phyloP scores from a whole-genome alignment of 2,329 filamentous ascomycete species.

The Oidium heveae region DNA sequence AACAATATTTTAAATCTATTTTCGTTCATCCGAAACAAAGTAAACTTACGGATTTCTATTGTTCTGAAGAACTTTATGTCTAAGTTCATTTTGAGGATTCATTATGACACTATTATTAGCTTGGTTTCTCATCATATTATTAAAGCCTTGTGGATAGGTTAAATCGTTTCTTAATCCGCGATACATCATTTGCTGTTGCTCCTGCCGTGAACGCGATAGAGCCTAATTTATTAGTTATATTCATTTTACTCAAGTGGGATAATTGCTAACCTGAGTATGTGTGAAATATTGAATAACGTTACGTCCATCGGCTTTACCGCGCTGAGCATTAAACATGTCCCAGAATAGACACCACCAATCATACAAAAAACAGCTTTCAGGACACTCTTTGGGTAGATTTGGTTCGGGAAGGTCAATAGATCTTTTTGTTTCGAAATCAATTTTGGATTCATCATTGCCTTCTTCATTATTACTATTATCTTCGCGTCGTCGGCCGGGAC shows the following conservation, averaged over 20 bases:
- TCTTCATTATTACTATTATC: slow-evolving; percentile 43
- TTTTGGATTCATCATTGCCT: slow-evolving; percentile 52
- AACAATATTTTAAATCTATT: not conserved
- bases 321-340: slow-evolving; percentile 78
- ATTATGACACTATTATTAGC: slow-evolving; percentile 32
- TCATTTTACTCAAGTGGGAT: not conserved
- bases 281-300: slow-evolving; percentile 51
- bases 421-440: slow-evolving; percentile 46
- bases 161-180: slow-evolving; percentile 43
- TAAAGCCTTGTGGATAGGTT: slow-evolving; percentile 26
- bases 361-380: slow-evolving; percentile 64
- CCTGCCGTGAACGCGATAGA: slow-evolving; percentile 48
- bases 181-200: slow-evolving; percentile 51
- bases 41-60: slow-evolving; percentile 41
- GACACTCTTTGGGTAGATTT: slow-evolving; percentile 35
- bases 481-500: slow-evolving; percentile 39
- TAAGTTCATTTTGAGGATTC: slow-evolving; percentile 33
- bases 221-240: slow-evolving; percentile 19
- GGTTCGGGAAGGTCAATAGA: slow-evolving; percentile 60
- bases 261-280: slow-evolving; percentile 49
- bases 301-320: slow-evolving; percentile 34
- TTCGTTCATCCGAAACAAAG: not conserved
- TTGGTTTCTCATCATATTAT: slow-evolving; percentile 38
- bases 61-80: slow-evolving; percentile 55
- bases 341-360: slow-evolving; percentile 97